Evolutionary conservation across 2,329 filamentous ascomycete species (phyloP).

Genomic region (Monosporascus sp.): DNA sequence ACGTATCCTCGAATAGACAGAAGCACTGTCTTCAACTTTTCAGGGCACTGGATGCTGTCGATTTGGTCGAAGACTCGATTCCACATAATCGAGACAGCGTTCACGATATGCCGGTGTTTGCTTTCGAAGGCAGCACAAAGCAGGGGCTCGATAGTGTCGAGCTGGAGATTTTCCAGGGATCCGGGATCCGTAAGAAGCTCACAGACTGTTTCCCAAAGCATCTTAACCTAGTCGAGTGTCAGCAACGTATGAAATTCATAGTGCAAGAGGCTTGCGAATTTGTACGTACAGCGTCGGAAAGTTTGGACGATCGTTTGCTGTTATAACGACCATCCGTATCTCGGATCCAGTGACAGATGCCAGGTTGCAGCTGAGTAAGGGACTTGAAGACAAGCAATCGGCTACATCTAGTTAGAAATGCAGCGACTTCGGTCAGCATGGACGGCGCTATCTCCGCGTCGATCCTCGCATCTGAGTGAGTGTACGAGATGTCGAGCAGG

Average conservation of each 20-base stretch:
- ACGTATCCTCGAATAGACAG: constrained; percentile 51
- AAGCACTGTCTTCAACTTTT: constrained; percentile 57
- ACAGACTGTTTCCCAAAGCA: constrained; percentile 47
- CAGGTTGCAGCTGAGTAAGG: constrained; percentile 56
- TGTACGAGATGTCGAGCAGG: constrained; percentile 52
- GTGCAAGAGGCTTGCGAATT: neutral
- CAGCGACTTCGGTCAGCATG: constrained; percentile 50
- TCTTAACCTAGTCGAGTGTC: constrained; percentile 38
- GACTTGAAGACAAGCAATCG: constrained; percentile 47
- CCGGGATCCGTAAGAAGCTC: constrained; percentile 30
- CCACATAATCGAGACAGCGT: constrained; percentile 53
- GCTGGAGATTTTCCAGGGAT: constrained; percentile 36
- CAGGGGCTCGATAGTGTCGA: constrained; percentile 49
- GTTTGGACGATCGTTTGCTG: constrained; percentile 33
- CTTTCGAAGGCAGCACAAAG: constrained; percentile 52
- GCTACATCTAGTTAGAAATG: constrained; percentile 47
- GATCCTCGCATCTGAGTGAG: constrained; percentile 33
- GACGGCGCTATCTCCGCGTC: constrained; percentile 31
- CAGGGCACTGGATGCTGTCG: constrained; percentile 58
- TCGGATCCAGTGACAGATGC: constrained; percentile 58
- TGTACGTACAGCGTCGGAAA: constrained; percentile 41
- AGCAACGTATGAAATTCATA: neutral
- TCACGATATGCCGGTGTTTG: constrained; percentile 52
- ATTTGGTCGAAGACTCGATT: constrained; percentile 62
- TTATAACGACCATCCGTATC: constrained; percentile 45